Evolutionary conservation across 2,329 filamentous ascomycete genomes (phyloP).

Genomic region (Sclerotinia subarctica): DNA sequence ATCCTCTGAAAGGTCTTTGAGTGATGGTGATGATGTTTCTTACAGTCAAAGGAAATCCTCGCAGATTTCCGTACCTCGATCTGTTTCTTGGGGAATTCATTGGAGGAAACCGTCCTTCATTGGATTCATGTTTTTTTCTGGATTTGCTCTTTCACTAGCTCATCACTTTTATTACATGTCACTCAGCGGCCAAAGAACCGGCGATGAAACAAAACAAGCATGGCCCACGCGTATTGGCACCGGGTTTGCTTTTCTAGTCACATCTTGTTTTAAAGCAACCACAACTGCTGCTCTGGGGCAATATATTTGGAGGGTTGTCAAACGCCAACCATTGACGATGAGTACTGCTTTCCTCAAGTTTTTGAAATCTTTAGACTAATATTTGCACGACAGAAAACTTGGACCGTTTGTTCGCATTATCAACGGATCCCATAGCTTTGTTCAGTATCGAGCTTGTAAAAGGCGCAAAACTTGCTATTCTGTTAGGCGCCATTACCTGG

Average conservation of each 20-base stretch:
- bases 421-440: conserved; percentile 22
- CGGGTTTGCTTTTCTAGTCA: conserved; percentile 24
- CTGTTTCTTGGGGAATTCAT: background rate
- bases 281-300: conserved; percentile 23
- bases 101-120: conserved; percentile 4
- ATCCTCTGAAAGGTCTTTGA: background rate
- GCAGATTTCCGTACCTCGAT: background rate
- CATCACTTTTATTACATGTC: conserved; percentile 27
- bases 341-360: background rate
- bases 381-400: conserved; percentile 15
- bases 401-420: conserved; percentile 26
- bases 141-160: background rate
- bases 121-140: background rate
- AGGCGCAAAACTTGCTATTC: conserved; percentile 12
- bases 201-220: conserved; percentile 20
- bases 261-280: conserved; percentile 23
- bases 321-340: conserved; percentile 22
- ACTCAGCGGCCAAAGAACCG: conserved; percentile 18
- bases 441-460: conserved; percentile 15
- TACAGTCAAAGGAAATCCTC: background rate
- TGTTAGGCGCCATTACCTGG: background rate
- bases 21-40: background rate
- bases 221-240: conserved; percentile 26
- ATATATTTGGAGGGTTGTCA: conserved; percentile 28
- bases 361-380: background rate